Evolutionary conservation across 2,329 filamentous ascomycete genomes (phyloP).

Genomic region (Aphanocladium album): DNA sequence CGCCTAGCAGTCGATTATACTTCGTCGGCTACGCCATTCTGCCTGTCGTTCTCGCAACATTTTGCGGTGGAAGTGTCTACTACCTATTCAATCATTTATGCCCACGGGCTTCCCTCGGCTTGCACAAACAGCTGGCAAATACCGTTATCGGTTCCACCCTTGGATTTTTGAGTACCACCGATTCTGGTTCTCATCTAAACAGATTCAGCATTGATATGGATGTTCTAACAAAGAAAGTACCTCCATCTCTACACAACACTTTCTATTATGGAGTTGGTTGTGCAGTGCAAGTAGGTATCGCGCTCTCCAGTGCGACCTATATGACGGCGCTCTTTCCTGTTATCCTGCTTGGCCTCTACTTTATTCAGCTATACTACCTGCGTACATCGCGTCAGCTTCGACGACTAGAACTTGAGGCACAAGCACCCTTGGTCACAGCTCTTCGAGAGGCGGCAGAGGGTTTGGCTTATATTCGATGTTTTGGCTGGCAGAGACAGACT

Average conservation of each 20-base stretch:
- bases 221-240: not conserved
- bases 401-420: not conserved
- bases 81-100: not conserved
- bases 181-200: not conserved
- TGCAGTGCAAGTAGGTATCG: not conserved
- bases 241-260: not conserved
- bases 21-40: not conserved
- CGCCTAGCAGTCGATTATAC: not conserved
- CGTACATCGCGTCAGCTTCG: constrained; percentile 2
- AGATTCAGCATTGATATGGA: constrained; percentile 1
- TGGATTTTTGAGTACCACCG: not conserved
- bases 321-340: not conserved
- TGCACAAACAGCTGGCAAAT: not conserved
- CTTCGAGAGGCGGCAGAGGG: not conserved
- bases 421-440: not conserved
- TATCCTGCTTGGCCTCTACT: not conserved
- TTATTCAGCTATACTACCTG: not conserved
- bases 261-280: not conserved
- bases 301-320: not conserved
- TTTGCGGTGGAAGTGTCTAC: not conserved
- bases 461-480: not conserved
- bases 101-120: not conserved
- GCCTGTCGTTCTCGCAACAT: not conserved
- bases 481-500: not conserved
- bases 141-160: not conserved